Base-by-base conservation (phyloP, 1,284 basidiomycete species). In the Athelia sp. region DNA sequence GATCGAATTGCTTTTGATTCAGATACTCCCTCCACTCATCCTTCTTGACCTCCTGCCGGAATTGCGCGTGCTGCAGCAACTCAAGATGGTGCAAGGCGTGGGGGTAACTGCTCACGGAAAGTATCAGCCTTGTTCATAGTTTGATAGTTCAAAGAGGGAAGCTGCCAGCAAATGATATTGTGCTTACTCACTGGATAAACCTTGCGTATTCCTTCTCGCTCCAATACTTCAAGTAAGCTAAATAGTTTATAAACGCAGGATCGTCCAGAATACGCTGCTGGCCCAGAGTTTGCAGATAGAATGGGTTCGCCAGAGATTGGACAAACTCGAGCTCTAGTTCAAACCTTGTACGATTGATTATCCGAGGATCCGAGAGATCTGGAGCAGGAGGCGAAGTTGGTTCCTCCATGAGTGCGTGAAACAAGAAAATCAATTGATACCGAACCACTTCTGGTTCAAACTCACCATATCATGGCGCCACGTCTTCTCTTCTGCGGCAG, bases 261-360 rank as follows among this genome's bases (percentile, higher is more conserved):
- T 91, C 87, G 50, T 85, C 82, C 49, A 96, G 76, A 50, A 93
- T 82, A 50, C 89, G 89, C 62, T 95, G 90, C 57, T 87, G 86
- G 0, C 90, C 88, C 42, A 97, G 78, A 29, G 90, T 91, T 62
- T 90, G 88, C 19, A 96, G 75, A 65, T 94, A 96, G 65, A 87
- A 91, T 0, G 93, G 93, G 62, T 95, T 94, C 9, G 93, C 91
- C n/a, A 97, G 78, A n/a, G 91, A 88, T 67, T 95, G 93, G 1
- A 97, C 86, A 61, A 96, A 96, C 68, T 96, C 93, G 26, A 97
- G 80, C 63, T 97, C 93, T 15, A 93, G 79, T 64, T 96, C 92
- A 62, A 96, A 96, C 47, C 89, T 76, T 31, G 84, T 80, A 17
- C 90, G 80, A 63, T 96, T 95, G 1, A 77, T 78, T n/a, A 74